phyloP scores from a whole-genome alignment of 805 yeast species.

The Barnettozyma botsteinii region DNA sequence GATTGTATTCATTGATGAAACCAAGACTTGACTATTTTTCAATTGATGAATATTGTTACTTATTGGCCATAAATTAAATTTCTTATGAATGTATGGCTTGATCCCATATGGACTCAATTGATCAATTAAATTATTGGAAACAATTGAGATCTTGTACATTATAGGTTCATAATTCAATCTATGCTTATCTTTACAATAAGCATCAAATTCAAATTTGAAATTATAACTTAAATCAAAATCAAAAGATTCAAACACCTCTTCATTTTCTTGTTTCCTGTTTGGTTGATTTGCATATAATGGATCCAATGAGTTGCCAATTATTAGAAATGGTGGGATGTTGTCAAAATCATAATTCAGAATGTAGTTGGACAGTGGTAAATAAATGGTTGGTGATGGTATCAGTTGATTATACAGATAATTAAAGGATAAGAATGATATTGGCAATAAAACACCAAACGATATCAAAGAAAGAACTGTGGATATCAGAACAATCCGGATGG shows the following conservation, averaged over 20 bases:
- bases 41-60: conserved; percentile 22
- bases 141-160: conserved; percentile 21
- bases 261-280: neutral
- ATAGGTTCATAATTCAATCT: conserved; percentile 10
- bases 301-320: conserved; percentile 14
- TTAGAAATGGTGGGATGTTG: conserved; percentile 17
- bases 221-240: conserved; percentile 18
- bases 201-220: conserved; percentile 14
- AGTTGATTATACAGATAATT: conserved; percentile 23
- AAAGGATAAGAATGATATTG: conserved; percentile 20
- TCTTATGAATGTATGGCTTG: conserved; percentile 12
- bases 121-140: conserved; percentile 13
- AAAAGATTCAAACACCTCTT: conserved; percentile 6
- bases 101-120: conserved; percentile 15
- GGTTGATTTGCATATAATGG: conserved; percentile 19
- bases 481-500: conserved; percentile 19
- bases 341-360: conserved; percentile 21
- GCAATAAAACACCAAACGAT: conserved; percentile 16
- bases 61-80: conserved; percentile 21
- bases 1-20: conserved; percentile 19
- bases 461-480: conserved; percentile 10
- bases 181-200: conserved; percentile 10
- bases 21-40: conserved; percentile 15
- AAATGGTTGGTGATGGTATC: conserved; percentile 21
- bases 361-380: conserved; percentile 17